These are phyloP conservation scores for Debaryomyces subglobosus DNA, from an alignment of 1,139 yeast genomes.

Conservation along the genomic window DNA sequence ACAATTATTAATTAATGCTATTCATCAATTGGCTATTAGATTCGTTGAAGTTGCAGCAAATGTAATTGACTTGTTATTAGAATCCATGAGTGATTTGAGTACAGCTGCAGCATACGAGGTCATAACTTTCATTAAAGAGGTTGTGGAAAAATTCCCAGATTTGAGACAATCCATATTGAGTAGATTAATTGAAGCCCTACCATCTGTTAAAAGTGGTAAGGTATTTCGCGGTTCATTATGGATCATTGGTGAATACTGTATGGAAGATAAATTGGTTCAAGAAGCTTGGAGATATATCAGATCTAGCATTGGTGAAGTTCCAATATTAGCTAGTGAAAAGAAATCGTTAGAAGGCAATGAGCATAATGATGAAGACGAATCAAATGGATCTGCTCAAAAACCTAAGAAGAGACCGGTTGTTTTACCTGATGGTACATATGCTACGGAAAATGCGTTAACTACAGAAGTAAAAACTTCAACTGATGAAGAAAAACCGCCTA, in stretches of 20 bases:
- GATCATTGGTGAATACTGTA: slow-evolving; percentile 92
- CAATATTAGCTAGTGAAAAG: slow-evolving; percentile 78
- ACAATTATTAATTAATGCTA: slow-evolving; percentile 83
- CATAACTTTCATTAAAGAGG: slow-evolving; percentile 86
- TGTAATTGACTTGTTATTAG: slow-evolving; percentile 87
- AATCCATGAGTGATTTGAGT: slow-evolving; percentile 81
- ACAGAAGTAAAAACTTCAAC: slow-evolving; percentile 36
- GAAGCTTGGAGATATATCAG: slow-evolving; percentile 88
- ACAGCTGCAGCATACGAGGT: slow-evolving; percentile 90
- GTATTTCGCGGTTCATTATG: slow-evolving; percentile 94
- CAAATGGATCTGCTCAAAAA: slow-evolving; percentile 27
- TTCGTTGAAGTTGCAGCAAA: slow-evolving; percentile 91
- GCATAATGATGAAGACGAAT: slow-evolving; percentile 31
- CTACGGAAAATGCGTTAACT: slow-evolving; percentile 88
- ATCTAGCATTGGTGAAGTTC: slow-evolving; percentile 85
- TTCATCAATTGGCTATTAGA: slow-evolving; percentile 85
- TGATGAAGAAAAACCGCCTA: slow-evolving; percentile 60
- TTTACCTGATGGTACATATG: slow-evolving; percentile 97
- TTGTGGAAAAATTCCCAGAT: slow-evolving; percentile 88
- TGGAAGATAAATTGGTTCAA: slow-evolving; percentile 73
- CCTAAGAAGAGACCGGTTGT: slow-evolving; percentile 71
- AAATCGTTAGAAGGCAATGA: slow-evolving; percentile 43
- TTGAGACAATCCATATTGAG: slow-evolving; percentile 68
- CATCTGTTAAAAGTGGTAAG: slow-evolving; percentile 78
- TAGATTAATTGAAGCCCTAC: slow-evolving; percentile 66